Base-by-base conservation (phyloP, 176 grass and related monocot genomes). In the Ensete ventricosum region DNA sequence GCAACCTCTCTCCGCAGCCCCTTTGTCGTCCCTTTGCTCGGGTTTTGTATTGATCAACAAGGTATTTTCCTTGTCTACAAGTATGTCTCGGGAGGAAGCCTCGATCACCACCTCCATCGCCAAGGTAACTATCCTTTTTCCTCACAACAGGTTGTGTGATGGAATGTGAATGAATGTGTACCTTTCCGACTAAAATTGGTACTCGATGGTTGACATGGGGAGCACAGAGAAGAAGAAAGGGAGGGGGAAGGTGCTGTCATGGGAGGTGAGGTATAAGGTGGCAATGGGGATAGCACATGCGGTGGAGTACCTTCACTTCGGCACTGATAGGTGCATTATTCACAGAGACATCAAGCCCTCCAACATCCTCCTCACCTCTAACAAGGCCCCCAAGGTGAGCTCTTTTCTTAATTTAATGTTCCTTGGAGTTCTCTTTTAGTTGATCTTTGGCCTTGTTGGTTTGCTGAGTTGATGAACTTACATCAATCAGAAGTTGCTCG, bases 271-370 rank as follows among this genome's bases (percentile, higher is more conserved):
- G 13, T 87, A 87, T 71, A 83, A 87, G 54, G 85, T 83, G 55
- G 85, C 85, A 11, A 52, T 83, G 48, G 85, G 81, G 53, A 64
- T 83, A 26, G 85, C 85, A 52, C 81, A 50, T 29, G 85, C 85
- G 7, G 24, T 87, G 24, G 76, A 83, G 29, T 87, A 83, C 72
- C 53, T 87, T 57, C 85, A 87, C 62, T 77, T 72, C 50, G 85
- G 80, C 69, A 77, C 71, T 3, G 76, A 83, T 53, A 87, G 76
- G 55, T 87, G 85, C 71, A 64, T 87, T 1, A 76, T 87, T 21
- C 85, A 87, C 64, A 81, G 85, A 75, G 85, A 87, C 49, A 87
- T 87, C 76, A 87, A 87, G 72, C 77, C 85, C 21, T 87, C 85
- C 72, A 87, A 87, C 74, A 87, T 87, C 67, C 85, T 87, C 71